These are phyloP conservation scores for Thuidium tamariscinum DNA, from an alignment of 225 moss, liverwort and hornwort genomes.

Conservation along the genomic window DNA sequence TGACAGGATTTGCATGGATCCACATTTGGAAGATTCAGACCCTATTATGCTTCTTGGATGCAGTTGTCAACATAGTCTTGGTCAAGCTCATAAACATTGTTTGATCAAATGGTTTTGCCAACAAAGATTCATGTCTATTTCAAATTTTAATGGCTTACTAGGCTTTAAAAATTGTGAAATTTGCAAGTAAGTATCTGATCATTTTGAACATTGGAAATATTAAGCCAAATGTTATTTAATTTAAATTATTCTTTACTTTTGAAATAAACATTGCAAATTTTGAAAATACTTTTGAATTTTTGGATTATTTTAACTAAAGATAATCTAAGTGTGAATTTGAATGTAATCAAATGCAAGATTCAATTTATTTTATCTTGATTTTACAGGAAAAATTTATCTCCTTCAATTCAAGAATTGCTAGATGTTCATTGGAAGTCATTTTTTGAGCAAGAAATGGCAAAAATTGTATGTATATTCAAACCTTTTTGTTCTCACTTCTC, in stretches of 20 bases:
- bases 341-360: too few species aligned
- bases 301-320: too few species aligned
- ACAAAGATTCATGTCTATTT: not conserved
- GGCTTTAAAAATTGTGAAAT: not conserved
- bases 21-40: not conserved
- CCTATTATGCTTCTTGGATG: not conserved
- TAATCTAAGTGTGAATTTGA: not conserved
- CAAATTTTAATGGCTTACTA: too few species aligned
- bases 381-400: not conserved
- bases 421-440: not conserved
- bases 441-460: too few species aligned
- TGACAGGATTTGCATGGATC: not conserved
- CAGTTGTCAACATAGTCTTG: not conserved
- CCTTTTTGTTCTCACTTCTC: not conserved
- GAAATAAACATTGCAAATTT: not conserved
- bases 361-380: not conserved
- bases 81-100: not conserved
- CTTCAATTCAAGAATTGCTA: rapidly evolving
- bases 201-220: not conserved
- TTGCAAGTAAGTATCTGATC: not conserved
- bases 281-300: not conserved
- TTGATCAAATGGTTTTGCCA: not conserved
- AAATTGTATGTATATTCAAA: not conserved
- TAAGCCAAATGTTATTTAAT: not conserved
- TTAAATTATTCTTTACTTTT: not conserved